phyloP scores from a whole-genome alignment of 495 filamentous ascomycete genomes.

The Hypoxylon fragiforme region DNA sequence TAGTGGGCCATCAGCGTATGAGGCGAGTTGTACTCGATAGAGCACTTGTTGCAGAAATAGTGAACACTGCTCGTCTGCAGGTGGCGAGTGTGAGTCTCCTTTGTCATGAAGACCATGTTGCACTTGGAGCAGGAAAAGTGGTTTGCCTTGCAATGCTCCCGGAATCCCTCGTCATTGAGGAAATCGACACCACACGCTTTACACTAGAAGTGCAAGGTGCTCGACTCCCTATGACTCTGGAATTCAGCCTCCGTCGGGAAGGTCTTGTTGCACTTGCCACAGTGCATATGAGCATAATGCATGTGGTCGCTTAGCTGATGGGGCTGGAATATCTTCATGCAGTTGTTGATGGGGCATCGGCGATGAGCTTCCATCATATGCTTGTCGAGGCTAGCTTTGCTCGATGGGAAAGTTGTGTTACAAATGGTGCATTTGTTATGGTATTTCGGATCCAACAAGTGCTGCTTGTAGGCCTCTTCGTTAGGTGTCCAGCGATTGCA shows the following conservation, averaged over 20 bases:
- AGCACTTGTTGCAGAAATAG: slow-evolving; percentile 6
- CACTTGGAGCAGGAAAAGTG: slow-evolving; percentile 8
- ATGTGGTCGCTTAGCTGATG: slow-evolving; percentile 1
- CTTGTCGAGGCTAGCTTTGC: no score
- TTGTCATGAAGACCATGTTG: background rate
- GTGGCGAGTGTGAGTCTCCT: background rate
- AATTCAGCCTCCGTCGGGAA: background rate
- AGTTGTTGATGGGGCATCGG: background rate
- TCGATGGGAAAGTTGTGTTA: no score
- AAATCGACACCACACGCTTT: slow-evolving; percentile 20
- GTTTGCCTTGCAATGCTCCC: background rate
- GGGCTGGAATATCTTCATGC: background rate
- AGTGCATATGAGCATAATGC: background rate
- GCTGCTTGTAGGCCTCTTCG: no score
- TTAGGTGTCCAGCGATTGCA: no score
- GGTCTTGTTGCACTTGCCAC: background rate
- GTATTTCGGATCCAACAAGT: no score
- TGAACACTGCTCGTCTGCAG: background rate
- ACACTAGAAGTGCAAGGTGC: slow-evolving; percentile 9
- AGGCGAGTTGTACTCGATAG: background rate
- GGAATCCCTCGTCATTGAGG: background rate
- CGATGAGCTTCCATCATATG: no score
- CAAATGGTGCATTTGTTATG: no score
- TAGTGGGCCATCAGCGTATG: background rate
- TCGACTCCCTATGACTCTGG: background rate